Evolutionary conservation across 192 early-diverging fungal species (phyloP).

Genomic region (Podila verticillata): DNA sequence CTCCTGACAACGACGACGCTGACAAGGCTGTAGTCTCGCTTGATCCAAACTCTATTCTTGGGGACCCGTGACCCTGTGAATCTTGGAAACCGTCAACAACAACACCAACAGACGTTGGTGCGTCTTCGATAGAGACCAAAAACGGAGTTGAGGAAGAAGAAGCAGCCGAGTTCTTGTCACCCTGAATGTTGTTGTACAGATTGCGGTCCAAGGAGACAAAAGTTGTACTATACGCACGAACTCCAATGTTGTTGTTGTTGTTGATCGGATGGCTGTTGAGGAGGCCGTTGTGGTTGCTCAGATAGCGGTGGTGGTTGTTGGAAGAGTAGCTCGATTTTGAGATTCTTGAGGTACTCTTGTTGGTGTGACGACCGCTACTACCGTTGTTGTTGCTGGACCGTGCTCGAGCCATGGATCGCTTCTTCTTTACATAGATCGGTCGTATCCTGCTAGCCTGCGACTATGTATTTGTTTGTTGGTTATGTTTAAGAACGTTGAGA

Average conservation of each 20-base stretch:
- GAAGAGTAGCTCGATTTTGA: neutral
- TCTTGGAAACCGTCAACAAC: too few relatives aligned
- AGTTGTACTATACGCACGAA: too few relatives aligned
- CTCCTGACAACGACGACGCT: neutral
- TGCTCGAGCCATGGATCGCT: neutral
- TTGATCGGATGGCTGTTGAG: neutral
- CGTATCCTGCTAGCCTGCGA: neutral
- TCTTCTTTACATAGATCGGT: constrained; percentile 2
- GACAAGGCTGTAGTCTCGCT: neutral
- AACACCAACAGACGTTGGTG: neutral
- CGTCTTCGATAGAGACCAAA: constrained; percentile 1
- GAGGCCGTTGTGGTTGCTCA: too few relatives aligned
- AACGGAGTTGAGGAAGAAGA: neutral
- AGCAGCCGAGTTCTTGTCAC: neutral
- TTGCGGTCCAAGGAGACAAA: too few relatives aligned
- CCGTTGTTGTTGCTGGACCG: neutral
- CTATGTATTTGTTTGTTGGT: neutral
- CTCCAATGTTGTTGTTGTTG: too few relatives aligned
- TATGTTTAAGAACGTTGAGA: too few relatives aligned
- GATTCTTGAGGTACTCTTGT: neutral
- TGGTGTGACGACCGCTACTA: neutral
- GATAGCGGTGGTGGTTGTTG: neutral
- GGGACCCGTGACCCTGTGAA: too few relatives aligned
- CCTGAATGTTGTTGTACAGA: neutral
- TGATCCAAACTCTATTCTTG: constrained; percentile 7